These are phyloP conservation scores for Cytospora schulzeri DNA, from an alignment of 2,329 filamentous ascomycete genomes.

Conservation along the genomic window DNA sequence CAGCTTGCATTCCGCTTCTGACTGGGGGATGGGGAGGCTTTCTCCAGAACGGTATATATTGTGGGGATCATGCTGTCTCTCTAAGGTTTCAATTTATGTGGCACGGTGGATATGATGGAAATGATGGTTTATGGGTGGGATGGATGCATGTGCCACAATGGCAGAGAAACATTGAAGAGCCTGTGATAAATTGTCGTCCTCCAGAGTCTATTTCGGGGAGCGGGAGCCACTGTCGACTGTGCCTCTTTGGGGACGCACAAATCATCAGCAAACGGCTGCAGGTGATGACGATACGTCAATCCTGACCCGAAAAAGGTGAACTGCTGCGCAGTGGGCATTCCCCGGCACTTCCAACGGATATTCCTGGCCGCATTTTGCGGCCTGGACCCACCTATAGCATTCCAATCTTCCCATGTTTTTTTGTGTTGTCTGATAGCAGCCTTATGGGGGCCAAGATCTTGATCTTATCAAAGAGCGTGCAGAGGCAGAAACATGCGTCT, in stretches of 20 bases:
- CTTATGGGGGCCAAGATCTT: slow-evolving; percentile 11
- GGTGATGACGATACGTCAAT: not conserved
- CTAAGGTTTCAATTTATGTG: not conserved
- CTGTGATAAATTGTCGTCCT: slow-evolving; percentile 10
- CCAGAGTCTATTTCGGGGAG: not conserved
- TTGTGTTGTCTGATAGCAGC: slow-evolving; percentile 8
- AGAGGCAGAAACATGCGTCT: slow-evolving; percentile 14
- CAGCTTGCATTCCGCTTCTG: not conserved
- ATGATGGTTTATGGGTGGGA: slow-evolving; percentile 2
- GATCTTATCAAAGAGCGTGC: slow-evolving; percentile 4
- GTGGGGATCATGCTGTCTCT: not conserved
- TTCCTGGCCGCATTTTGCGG: not conserved
- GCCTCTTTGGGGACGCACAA: slow-evolving; percentile 6
- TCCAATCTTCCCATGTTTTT: not conserved
- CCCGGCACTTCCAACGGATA: not conserved
- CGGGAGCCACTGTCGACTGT: not conserved
- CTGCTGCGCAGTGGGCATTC: not conserved
- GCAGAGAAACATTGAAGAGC: not conserved
- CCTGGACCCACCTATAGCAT: not conserved
- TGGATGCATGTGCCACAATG: not conserved
- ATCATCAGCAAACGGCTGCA: slow-evolving; percentile 14
- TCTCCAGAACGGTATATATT: not conserved
- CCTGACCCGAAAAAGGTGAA: not conserved
- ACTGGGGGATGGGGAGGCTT: too few relatives aligned
- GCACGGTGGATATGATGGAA: not conserved